Conservation (phyloP, 202 grass and related monocot species). For the Setaria viridis region DNA sequence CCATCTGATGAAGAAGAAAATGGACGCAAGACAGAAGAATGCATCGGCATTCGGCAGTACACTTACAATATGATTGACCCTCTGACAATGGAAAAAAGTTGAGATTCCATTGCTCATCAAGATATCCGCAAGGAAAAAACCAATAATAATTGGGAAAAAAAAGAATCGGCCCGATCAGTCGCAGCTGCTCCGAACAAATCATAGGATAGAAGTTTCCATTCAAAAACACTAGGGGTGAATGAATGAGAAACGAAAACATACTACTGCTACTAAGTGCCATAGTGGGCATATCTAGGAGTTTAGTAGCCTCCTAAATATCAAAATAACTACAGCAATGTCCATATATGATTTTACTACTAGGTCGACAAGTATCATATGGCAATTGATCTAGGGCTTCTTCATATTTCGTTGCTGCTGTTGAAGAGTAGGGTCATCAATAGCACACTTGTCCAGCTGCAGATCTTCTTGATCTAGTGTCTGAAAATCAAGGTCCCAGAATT, state of each 20-base stretch:
- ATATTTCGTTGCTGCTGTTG: conserved; percentile 37
- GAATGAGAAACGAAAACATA: conserved; percentile 48
- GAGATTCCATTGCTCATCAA: conserved; percentile 28
- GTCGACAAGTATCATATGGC: conserved; percentile 32
- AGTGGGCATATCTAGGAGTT: conserved; percentile 40
- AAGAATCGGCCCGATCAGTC: conserved; percentile 39
- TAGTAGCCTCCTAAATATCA: conserved; percentile 48
- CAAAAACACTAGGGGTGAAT: conserved; percentile 42
- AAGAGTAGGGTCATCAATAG: conserved; percentile 40
- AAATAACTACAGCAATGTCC: conserved; percentile 38
- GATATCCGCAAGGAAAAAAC: neutral
- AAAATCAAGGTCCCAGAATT: conserved; percentile 64
- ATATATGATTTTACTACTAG: conserved; percentile 40
- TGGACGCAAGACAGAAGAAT: neutral
- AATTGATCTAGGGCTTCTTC: conserved; percentile 44
- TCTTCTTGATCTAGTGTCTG: conserved; percentile 43
- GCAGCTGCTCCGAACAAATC: conserved; percentile 33
- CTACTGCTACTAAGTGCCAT: conserved; percentile 25
- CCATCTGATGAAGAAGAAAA: neutral
- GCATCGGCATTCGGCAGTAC: neutral
- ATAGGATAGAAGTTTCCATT: conserved; percentile 48
- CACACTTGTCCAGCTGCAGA: conserved; percentile 55
- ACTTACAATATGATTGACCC: neutral
- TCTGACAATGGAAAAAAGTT: neutral
- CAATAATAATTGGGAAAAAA: conserved; percentile 10